Conservation (phyloP, 257 asterid species). For the Jaltomata sinuosa region DNA sequence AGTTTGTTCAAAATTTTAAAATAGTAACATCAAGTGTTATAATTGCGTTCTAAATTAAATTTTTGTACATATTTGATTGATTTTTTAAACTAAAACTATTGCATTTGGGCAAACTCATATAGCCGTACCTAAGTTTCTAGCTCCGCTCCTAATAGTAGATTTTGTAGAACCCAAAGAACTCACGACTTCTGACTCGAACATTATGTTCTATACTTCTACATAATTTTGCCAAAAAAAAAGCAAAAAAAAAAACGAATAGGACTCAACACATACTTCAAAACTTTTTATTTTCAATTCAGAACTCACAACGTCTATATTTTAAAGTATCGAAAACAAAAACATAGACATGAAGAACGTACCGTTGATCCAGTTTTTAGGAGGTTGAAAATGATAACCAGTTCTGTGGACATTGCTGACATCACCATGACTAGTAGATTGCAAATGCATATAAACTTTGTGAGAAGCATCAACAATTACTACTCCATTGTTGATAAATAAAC, state of each 20-base stretch:
- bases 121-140: background rate
- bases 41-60: too few species aligned
- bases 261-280: background rate
- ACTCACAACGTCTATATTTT: background rate
- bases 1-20: background rate
- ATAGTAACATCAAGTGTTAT: background rate
- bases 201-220: background rate
- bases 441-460: constrained; percentile 9
- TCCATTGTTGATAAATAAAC: background rate
- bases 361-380: constrained; percentile 49
- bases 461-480: constrained; percentile 8
- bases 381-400: constrained; percentile 60
- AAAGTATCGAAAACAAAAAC: background rate
- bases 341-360: constrained; percentile 11
- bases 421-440: constrained; percentile 1
- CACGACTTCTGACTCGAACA: background rate
- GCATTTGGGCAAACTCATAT: background rate
- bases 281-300: background rate
- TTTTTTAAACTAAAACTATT: background rate
- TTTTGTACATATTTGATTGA: background rate
- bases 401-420: constrained; percentile 12
- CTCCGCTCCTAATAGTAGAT: background rate
- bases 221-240: background rate
- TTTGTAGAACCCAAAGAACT: background rate
- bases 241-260: background rate